Evolutionary conservation across 495 filamentous ascomycete genomes (phyloP), one percentile per base, ranked within the genome.

Genomic region (Talaromyces trachyspermus): DNA sequence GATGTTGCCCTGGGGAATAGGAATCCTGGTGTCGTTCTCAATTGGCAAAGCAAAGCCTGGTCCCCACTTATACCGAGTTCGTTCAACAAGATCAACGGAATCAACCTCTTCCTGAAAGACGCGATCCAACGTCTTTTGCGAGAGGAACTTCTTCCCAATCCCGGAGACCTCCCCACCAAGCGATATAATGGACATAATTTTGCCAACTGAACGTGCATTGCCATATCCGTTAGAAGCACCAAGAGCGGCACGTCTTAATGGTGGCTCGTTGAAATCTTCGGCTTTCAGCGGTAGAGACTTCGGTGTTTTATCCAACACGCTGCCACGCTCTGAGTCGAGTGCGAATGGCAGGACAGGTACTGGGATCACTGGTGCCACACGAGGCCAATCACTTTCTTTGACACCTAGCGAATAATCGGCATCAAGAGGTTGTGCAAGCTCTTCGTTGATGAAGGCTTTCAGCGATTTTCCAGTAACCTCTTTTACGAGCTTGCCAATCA

Each of bases 341-440:
- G 3, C 3, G 3, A 35, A 30, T 3, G 15, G 17, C 42, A 14
- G 1, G 32, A 24, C 3, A 46, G 46, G 8, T 22, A 61, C 58
- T 7, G 55, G 36, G 2, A 57, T 36, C 2, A 68, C 35, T 1
- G 59, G 55, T 0, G 62, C 60, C 19, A 66, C 56, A 3, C 70
- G 63, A 1, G 39, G 5, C 55, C 53, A 62, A 7, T 66, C 51
- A 2, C 55, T 51, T 14, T 73, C 60, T 1, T 55, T 29, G 0
- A 63, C 43, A 1, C 65, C 65, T 5, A 73, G 55, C 12, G 56
- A 50, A 39, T 69, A 75, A 43, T 73, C 71, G 1, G 70, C 71
- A 4, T 49, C 51, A 6, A 66, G 48, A 2, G 70, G 70, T 0
- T 32, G 39, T 0, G 67, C 56, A 19, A 75, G 54, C 39, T 74